Percentiles rank a stretch among this genome's conserved stretches.
These are phyloP conservation scores for Phytophthora chlamydospora DNA, from an alignment of 352 stramenopile species.

Conservation along the genomic window DNA sequence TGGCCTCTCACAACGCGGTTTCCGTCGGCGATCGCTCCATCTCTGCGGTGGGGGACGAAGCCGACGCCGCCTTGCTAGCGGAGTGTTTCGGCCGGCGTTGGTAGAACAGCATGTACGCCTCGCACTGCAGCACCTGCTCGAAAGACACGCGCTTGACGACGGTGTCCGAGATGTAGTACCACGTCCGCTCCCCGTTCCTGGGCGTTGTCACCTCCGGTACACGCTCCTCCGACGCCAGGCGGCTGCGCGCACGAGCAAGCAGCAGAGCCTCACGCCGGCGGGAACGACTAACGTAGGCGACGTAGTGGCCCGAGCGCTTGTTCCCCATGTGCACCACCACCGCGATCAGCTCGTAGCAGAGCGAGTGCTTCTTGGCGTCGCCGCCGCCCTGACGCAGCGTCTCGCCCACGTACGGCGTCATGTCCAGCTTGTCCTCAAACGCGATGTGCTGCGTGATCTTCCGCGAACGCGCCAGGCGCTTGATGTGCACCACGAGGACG, in stretches of 20 bases:
- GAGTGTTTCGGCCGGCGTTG: slow-evolving; percentile 38
- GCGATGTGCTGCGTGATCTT: slow-evolving; percentile 77
- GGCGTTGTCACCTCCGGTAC: slow-evolving; percentile 23
- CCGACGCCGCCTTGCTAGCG: slow-evolving; percentile 12
- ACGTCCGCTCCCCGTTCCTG: slow-evolving; percentile 38
- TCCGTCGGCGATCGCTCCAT: slow-evolving; percentile 26
- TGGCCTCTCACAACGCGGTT: slow-evolving; percentile 25
- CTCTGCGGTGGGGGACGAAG: slow-evolving; percentile 24
- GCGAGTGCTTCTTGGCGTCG: slow-evolving; percentile 27
- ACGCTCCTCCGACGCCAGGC: slow-evolving; percentile 27
- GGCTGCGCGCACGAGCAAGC: slow-evolving; percentile 28
- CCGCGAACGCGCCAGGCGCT: slow-evolving; percentile 51
- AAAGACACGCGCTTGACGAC: slow-evolving; percentile 62
- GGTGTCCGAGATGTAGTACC: slow-evolving; percentile 81
- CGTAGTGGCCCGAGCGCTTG: slow-evolving; percentile 73
- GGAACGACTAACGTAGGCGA: slow-evolving; percentile 73
- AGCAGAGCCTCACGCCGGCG: slow-evolving; percentile 36
- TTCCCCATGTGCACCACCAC: slow-evolving; percentile 80
- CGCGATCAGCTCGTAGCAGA: slow-evolving; percentile 67
- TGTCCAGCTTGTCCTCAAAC: slow-evolving; percentile 63
- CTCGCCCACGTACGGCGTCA: slow-evolving; percentile 51
- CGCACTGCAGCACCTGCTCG: slow-evolving; percentile 71
- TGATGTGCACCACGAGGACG: slow-evolving; percentile 76
- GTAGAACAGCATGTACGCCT: slow-evolving; percentile 88
- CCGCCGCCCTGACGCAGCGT: slow-evolving; percentile 31